Evolutionary conservation across 257 asterid genomes (phyloP).

Genomic region (Datura wrightii): DNA sequence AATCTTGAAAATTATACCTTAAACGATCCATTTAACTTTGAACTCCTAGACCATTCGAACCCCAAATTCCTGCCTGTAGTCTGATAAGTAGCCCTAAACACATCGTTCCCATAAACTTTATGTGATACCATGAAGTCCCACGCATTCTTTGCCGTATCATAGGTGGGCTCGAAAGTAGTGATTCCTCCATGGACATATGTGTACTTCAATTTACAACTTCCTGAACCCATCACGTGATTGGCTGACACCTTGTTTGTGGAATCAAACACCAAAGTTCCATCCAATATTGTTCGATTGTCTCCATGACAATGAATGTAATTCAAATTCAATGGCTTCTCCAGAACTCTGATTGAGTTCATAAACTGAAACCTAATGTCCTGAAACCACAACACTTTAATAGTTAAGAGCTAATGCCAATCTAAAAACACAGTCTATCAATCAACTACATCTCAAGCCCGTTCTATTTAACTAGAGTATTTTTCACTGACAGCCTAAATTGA

Average conservation of each 20-base stretch:
- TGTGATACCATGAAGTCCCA: constrained; percentile 87
- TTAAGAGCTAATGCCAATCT: background rate
- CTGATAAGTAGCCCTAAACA: constrained; percentile 83
- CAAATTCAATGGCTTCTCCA: constrained; percentile 83
- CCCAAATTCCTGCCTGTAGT: constrained; percentile 77
- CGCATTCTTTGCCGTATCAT: constrained; percentile 70
- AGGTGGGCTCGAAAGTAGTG: constrained; percentile 83
- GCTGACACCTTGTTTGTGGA: constrained; percentile 86
- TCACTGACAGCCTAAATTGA: background rate
- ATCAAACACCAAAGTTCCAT: constrained; percentile 83
- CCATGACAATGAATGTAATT: constrained; percentile 75
- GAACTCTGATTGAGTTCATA: constrained; percentile 71
- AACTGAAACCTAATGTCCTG: constrained; percentile 93
- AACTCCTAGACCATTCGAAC: constrained; percentile 83
- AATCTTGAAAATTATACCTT: constrained; percentile 60
- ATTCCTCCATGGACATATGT: constrained; percentile 73
- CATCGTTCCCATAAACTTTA: constrained; percentile 70
- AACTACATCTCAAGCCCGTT: background rate
- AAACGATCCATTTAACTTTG: constrained; percentile 72
- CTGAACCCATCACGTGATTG: constrained; percentile 78
- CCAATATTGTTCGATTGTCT: constrained; percentile 66
- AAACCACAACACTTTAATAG: constrained; percentile 18
- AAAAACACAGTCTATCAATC: background rate
- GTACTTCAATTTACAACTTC: constrained; percentile 74
- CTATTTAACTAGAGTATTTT: background rate